phyloP scores from a whole-genome alignment of 176 grass and related monocot species.

The Carex kokanica region DNA sequence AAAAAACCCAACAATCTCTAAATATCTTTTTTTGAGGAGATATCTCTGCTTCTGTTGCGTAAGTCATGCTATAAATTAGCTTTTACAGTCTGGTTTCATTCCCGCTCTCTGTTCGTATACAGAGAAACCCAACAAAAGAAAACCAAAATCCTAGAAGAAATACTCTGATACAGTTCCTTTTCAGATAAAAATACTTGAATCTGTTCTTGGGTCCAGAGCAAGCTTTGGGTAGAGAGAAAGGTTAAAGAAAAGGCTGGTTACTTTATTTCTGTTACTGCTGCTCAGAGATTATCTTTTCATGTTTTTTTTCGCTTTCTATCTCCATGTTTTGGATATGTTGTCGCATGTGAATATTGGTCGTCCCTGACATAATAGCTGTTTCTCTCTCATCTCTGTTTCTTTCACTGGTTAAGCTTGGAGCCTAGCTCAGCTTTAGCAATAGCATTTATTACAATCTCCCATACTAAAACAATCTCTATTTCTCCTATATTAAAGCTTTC shows the following conservation, averaged over 20 bases:
- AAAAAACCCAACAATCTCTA: conserved; percentile 7
- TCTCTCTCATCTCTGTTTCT: conserved; percentile 1
- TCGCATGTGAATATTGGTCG: conserved; percentile 19
- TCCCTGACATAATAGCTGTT: conserved; percentile 16
- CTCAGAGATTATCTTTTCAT: conserved; percentile 22
- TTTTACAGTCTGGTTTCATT: conserved; percentile 20
- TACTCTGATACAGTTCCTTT: conserved; percentile 8
- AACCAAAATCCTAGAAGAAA: conserved; percentile 23
- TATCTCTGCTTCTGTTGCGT: conserved; percentile 4
- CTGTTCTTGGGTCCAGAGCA: conserved; percentile 10
- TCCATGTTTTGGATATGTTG: conserved; percentile 22
- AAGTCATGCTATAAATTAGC: conserved; percentile 8
- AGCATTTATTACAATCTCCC: conserved; percentile 15
- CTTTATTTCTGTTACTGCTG: conserved; percentile 24
- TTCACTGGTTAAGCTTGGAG: conserved; percentile 18
- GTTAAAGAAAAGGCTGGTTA: conserved; percentile 28
- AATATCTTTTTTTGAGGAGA: not conserved
- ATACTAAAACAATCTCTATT: conserved; percentile 14
- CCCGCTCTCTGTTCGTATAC: not conserved
- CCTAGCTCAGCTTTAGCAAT: conserved; percentile 12
- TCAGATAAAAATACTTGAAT: conserved; percentile 17
- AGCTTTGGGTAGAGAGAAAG: conserved; percentile 32
- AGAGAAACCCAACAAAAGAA: not conserved
- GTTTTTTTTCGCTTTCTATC: conserved; percentile 3
- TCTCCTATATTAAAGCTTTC: conserved; percentile 23